Evolutionary conservation across 2,329 filamentous ascomycete species (phyloP).

Genomic region (Coniochaeta hoffmannii): DNA sequence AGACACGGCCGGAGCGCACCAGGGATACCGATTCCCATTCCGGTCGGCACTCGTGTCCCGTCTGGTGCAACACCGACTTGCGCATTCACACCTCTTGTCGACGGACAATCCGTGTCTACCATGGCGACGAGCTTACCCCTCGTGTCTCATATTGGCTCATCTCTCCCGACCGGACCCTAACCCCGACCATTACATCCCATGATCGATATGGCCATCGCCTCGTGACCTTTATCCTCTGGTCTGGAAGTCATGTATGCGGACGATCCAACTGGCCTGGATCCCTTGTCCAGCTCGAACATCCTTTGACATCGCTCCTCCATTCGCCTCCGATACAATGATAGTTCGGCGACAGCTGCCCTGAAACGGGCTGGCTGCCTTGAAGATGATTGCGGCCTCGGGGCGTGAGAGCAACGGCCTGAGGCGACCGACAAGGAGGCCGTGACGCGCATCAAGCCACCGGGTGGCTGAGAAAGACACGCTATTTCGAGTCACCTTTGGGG

Average conservation of each 20-base stretch:
- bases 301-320: constrained; percentile 5
- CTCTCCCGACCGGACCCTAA: neutral
- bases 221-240: neutral
- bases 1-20: neutral
- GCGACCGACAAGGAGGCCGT: neutral
- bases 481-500: neutral
- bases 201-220: neutral
- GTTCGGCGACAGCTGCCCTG: constrained; percentile 8
- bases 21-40: neutral
- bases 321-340: constrained; percentile 7
- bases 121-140: neutral
- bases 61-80: neutral
- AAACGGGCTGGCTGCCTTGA: constrained; percentile 12
- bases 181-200: neutral
- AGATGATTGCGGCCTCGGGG: constrained; percentile 4
- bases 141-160: neutral
- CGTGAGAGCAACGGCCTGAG: neutral
- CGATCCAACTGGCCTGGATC: neutral
- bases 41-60: neutral
- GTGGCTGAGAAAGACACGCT: neutral
- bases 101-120: neutral
- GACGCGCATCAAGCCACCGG: neutral
- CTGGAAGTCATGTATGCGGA: neutral
- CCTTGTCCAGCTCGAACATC: neutral
- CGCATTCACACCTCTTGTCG: neutral